Evolutionary conservation across 2,329 filamentous ascomycete species (phyloP).

Genomic region (Fusarium sp.): DNA sequence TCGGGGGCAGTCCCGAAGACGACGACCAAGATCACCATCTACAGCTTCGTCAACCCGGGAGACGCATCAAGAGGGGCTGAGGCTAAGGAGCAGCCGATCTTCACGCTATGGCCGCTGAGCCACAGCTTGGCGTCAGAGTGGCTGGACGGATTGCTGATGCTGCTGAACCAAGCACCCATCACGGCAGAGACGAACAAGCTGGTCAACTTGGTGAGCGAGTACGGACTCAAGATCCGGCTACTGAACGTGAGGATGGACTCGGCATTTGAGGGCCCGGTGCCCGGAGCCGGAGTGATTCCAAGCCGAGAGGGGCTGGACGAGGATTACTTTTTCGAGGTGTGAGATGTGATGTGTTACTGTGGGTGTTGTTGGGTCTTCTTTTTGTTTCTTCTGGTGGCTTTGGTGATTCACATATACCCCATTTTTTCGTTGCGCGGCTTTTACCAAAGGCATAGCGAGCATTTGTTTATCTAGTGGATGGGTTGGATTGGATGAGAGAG

Average conservation of each 20-base stretch:
- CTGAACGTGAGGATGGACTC: conserved; percentile 91
- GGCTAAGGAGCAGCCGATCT: conserved; percentile 75
- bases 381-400: conserved; percentile 32
- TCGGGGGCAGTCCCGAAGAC: conserved; percentile 53
- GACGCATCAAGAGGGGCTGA: conserved; percentile 51
- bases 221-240: conserved; percentile 91
- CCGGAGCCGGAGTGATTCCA: conserved; percentile 81
- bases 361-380: conserved; percentile 15
- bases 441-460: conserved; percentile 30
- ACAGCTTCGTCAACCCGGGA: conserved; percentile 70
- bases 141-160: conserved; percentile 94
- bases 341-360: not conserved
- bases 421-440: conserved; percentile 21
- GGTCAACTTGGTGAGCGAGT: conserved; percentile 86
- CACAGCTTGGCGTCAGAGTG: conserved; percentile 93
- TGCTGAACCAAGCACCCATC: conserved; percentile 94
- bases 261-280: conserved; percentile 72
- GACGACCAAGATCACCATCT: conserved; percentile 91
- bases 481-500: not conserved
- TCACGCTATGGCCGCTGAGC: conserved; percentile 84
- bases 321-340: conserved; percentile 91
- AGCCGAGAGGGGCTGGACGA: conserved; percentile 88
- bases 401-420: conserved; percentile 39
- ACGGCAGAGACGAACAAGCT: conserved; percentile 96
- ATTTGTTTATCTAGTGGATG: conserved; percentile 24